Evolutionary conservation across 331 rosid species (phyloP), one percentile per base, ranked within the genome.

Genomic region (Rosa hybrid): DNA sequence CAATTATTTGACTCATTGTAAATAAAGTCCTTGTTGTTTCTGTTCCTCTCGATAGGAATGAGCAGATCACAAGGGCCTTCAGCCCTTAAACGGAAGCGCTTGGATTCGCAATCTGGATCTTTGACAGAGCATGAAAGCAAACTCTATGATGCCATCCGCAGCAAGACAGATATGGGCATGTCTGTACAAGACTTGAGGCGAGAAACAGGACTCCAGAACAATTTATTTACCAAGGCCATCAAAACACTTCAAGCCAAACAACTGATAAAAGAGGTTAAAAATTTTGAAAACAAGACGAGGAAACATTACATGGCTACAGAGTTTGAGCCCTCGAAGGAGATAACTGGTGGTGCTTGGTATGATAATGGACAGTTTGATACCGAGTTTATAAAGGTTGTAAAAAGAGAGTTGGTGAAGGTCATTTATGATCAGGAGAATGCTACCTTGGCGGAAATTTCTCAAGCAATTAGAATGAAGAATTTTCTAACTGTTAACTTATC

Each of bases 321-420:
- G 59, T 92, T 92, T 68, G 92, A 88, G 81, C 97, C 97, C 2
- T 83, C 94, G 0, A 78, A 84, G 83, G 97, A 90, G 74, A 77
- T 94, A 72, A 89, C 92, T 0, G 97, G 98, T 42, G 96, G 97
- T 49, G 86, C 72, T 59, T 94, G 96, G 92, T 90, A 92, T 50
- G 79, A 7, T 14, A 86, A 88, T 1, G 98, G 96, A 20, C 75
- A 11, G 41, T 87, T 94, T 11, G 92, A 92, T 80, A 17, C 44
- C 0, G 88, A 80, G 17, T 85, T 83, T 64, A 90, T 94, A 84
- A 75, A 78, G 38, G 11, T 42, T 38, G 64, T 82, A 16, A 90
- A 90, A 80, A 76, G 56, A 0, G 83, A 46, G 14, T 90, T 90
- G 73, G 69, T 75, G 45, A 83, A 79, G 79, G 50, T 81, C 73